phyloP scores from a whole-genome alignment of 495 filamentous ascomycete species.

The Cercophora scortea region DNA sequence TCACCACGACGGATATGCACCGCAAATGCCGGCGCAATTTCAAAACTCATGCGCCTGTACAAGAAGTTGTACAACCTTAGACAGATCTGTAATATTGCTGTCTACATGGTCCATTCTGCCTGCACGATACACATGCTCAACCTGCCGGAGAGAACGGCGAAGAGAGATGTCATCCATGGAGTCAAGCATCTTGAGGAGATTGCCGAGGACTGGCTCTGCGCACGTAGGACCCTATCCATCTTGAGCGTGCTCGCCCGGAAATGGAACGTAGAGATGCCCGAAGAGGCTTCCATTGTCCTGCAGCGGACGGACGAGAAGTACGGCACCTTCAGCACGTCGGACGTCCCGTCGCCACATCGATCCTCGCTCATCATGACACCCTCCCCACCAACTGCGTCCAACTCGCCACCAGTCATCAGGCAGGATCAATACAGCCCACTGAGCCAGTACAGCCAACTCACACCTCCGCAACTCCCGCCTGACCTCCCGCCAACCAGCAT shows the following conservation, averaged over 20 bases:
- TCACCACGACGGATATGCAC: slow-evolving; percentile 88
- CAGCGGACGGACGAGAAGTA: slow-evolving; percentile 52
- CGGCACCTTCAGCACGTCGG: slow-evolving; percentile 45
- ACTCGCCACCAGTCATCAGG: background rate
- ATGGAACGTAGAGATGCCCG: slow-evolving; percentile 81
- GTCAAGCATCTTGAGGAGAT: slow-evolving; percentile 95
- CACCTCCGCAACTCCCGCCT: slow-evolving; percentile 16
- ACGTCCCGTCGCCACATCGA: slow-evolving; percentile 45
- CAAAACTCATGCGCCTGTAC: slow-evolving; percentile 86
- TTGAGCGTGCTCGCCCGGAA: slow-evolving; percentile 76
- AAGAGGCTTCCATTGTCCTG: slow-evolving; percentile 69
- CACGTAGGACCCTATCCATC: slow-evolving; percentile 75
- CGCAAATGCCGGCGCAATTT: slow-evolving; percentile 78
- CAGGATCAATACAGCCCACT: slow-evolving; percentile 16
- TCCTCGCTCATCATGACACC: slow-evolving; percentile 10
- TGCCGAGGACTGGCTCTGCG: slow-evolving; percentile 88
- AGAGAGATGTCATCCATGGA: slow-evolving; percentile 80
- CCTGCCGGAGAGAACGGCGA: slow-evolving; percentile 80
- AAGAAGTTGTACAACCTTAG: slow-evolving; percentile 84
- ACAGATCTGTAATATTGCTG: slow-evolving; percentile 91
- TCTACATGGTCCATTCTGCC: slow-evolving; percentile 90
- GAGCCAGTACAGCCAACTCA: slow-evolving; percentile 15
- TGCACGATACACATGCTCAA: slow-evolving; percentile 94
- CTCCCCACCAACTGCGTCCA: slow-evolving; percentile 11
- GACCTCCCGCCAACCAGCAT: slow-evolving; percentile 11